Percentiles rank a stretch among this genome's conserved stretches.
Conservation (phyloP, 208 protist species). For the Leishmania tarentolae region DNA sequence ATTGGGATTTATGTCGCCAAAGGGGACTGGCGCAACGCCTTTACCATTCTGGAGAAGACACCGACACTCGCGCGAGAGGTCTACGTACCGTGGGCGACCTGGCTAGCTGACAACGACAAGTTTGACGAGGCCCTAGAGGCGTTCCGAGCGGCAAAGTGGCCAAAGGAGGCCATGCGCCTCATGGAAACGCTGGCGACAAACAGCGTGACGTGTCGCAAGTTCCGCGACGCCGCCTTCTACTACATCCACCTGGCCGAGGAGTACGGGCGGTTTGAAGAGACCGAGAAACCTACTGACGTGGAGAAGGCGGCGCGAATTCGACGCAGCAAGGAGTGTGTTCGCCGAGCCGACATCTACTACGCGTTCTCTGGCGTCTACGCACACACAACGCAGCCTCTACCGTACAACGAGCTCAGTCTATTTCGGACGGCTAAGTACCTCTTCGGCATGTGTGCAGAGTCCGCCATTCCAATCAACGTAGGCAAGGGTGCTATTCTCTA, state of each 20-base stretch:
- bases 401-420: conserved; percentile 80
- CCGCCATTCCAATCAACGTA: conserved; percentile 84
- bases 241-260: conserved; percentile 89
- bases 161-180: conserved; percentile 88
- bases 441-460: conserved; percentile 63
- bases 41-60: conserved; percentile 81
- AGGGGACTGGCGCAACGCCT: conserved; percentile 92
- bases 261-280: conserved; percentile 76
- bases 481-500: conserved; percentile 87
- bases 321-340: conserved; percentile 78
- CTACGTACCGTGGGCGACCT: conserved; percentile 97
- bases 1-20: conserved; percentile 90
- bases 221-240: conserved; percentile 92
- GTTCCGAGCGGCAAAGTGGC: conserved; percentile 90
- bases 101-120: conserved; percentile 93
- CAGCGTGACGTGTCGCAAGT: conserved; percentile 92
- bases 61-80: conserved; percentile 89
- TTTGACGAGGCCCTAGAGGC: conserved; percentile 96
- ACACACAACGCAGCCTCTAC: conserved; percentile 91
- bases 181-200: conserved; percentile 94
- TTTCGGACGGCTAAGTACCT: conserved; percentile 89
- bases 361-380: conserved; percentile 88
- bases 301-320: conserved; percentile 73
- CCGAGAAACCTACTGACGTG: conserved; percentile 49
- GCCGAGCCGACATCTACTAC: conserved; percentile 92